phyloP scores from a whole-genome alignment of 129 eudicot species.

The Kitagawia praeruptora region DNA sequence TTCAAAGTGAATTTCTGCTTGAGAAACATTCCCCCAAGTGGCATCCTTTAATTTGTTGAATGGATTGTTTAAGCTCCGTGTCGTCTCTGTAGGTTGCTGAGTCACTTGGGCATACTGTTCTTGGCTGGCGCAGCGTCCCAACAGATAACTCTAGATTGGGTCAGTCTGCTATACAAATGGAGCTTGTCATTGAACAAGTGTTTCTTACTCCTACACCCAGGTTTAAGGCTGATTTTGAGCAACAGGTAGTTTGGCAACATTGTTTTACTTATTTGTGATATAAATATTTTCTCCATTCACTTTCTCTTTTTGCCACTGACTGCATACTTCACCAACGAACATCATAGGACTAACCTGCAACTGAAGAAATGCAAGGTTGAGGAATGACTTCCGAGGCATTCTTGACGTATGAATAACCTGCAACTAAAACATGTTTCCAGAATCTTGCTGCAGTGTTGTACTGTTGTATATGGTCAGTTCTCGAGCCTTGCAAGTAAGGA shows the following conservation, averaged over 20 bases:
- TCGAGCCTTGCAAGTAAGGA: too few species aligned
- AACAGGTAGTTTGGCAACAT: conserved; percentile 51
- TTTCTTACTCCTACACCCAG: conserved; percentile 78
- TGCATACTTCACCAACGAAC: too few species aligned
- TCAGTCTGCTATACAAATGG: conserved; percentile 75
- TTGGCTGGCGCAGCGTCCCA: conserved; percentile 92
- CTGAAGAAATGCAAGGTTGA: too few species aligned
- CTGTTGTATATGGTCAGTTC: too few species aligned
- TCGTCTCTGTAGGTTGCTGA: conserved; percentile 70
- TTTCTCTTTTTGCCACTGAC: too few species aligned
- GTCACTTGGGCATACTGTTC: conserved; percentile 97
- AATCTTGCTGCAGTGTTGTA: too few species aligned
- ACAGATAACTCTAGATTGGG: conserved; percentile 96
- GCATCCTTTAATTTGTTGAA: neutral
- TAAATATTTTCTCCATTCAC: too few species aligned
- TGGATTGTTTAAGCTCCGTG: neutral
- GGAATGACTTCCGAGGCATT: too few species aligned
- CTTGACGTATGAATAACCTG: too few species aligned
- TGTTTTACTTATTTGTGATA: neutral
- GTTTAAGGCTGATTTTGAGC: conserved; percentile 82
- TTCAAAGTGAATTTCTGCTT: neutral
- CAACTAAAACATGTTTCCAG: too few species aligned
- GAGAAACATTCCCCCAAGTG: neutral
- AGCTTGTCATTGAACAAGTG: conserved; percentile 92
- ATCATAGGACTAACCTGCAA: too few species aligned